A percentile compares a stretch with the other conserved stretches of the same genome.
Evolutionary conservation across 176 grass and related monocot species (phyloP).

Genomic region (Guadua angustifolia): DNA sequence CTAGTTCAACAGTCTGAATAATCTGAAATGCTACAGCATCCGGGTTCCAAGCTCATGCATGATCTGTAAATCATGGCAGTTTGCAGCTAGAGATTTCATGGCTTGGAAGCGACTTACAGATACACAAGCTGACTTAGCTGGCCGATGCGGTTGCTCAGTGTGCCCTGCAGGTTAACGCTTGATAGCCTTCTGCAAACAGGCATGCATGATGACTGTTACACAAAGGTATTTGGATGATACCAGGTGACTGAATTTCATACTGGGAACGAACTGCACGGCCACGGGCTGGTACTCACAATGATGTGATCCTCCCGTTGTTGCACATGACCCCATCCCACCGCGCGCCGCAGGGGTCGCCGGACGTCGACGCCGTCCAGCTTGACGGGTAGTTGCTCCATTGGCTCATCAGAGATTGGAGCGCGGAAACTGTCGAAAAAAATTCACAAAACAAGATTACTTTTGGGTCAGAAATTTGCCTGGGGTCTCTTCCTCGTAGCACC

Average conservation of each 20-base stretch:
- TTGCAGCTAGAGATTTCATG: background rate
- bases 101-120: constrained; percentile 46
- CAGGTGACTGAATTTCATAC: background rate
- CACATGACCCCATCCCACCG: constrained; percentile 56
- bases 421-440: background rate
- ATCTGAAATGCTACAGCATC: background rate
- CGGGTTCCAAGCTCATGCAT: background rate
- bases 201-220: background rate
- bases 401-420: constrained; percentile 31
- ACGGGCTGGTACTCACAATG: constrained; percentile 43
- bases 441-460: background rate
- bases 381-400: constrained; percentile 43
- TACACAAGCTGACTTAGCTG: constrained; percentile 45
- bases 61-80: background rate
- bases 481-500: background rate
- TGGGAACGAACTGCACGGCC: background rate
- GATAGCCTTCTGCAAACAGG: constrained; percentile 45
- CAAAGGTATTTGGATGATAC: background rate
- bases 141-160: constrained; percentile 45
- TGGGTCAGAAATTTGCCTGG: background rate
- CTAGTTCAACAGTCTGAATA: constrained; percentile 26
- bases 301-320: constrained; percentile 35
- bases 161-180: constrained; percentile 52
- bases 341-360: constrained; percentile 51
- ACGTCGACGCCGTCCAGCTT: constrained; percentile 36